phyloP scores from a whole-genome alignment of 129 eudicot species.

The sunflower (Helianthus annuus) region DNA sequence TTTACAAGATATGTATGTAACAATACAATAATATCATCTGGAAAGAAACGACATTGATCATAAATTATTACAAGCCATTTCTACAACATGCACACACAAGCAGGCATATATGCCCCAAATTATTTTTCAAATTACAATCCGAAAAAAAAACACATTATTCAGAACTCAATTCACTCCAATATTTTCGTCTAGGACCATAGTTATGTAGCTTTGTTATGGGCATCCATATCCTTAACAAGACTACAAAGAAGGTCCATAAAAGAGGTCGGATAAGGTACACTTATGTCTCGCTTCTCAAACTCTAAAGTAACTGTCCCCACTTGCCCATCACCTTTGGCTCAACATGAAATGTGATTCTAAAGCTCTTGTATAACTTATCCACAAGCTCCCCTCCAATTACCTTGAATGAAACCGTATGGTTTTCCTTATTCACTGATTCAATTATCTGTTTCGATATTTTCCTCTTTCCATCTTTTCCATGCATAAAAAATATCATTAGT shows the following conservation, averaged over 20 bases:
- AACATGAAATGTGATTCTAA: slow-evolving; percentile 29
- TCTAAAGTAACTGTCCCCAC: slow-evolving; percentile 38
- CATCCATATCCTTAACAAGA: slow-evolving; percentile 34
- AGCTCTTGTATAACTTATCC: slow-evolving; percentile 36
- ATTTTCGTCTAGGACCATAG: not conserved
- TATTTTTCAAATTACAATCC: not conserved
- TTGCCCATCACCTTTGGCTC: slow-evolving; percentile 34
- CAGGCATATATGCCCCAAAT: not conserved
- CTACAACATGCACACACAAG: not conserved
- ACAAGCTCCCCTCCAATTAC: slow-evolving; percentile 56
- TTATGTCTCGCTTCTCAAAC: slow-evolving; percentile 34
- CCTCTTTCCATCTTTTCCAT: slow-evolving; percentile 32
- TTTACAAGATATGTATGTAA: not conserved
- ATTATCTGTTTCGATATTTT: slow-evolving; percentile 31
- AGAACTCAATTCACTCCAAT: slow-evolving; percentile 1
- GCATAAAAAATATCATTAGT: not conserved
- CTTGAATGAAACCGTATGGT: slow-evolving; percentile 31
- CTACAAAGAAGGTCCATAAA: slow-evolving; percentile 29
- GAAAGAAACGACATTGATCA: too few species aligned
- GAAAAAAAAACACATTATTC: not conserved
- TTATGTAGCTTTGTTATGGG: slow-evolving; percentile 8
- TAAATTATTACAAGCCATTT: too few species aligned
- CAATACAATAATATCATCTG: too few species aligned
- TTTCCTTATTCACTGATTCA: slow-evolving; percentile 31
- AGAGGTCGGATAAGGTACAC: slow-evolving; percentile 34